Evolutionary conservation across 352 stramenopile genomes (phyloP), one percentile per base, ranked within the genome.

Genomic region (Pythium periplocum): DNA sequence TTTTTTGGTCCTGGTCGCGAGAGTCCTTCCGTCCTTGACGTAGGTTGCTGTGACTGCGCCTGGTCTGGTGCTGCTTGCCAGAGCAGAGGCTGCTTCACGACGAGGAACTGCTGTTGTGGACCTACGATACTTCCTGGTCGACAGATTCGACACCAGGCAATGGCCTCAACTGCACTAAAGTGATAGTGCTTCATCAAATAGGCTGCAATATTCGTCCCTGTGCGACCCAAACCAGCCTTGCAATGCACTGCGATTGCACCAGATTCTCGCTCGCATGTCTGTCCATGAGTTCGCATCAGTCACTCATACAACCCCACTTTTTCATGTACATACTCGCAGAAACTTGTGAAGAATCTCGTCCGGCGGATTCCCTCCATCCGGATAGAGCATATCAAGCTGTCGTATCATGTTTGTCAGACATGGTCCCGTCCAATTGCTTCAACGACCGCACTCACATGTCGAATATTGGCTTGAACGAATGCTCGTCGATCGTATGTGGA

Each of bases 161-260:
- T 98, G 5, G 82, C 88, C 74, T 99, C 94, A 0, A 62, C 67
- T 3, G 96, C 96, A 1, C 93, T 97, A 46, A 99, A 94, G 6
- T 69, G 57, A 62, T 96, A 96, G 50, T 97, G 87, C 65, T 98
- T 97, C 84, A 99, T 98, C 26, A 98, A 62, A 55, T 96, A 99
- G 10, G 89, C 91, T 6, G 89, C 96, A 43, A 98, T 98, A 54
- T 87, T 93, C 3, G 95, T 99, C 34, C 96, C 96, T 1, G 96
- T 99, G 35, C 96, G 76, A 8, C 95, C 96, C 4, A 99, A 70
- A 6, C 96, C 96, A 12, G 96, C 96, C 70, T 98, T 98, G 76
- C 96, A 99, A 66, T 99, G 96, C n/a, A 99, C 93, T 0, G 95
- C 96, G 43, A 99, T 80, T 26, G 87, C 92, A 30, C 90, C 86